Percentiles rank a stretch among this genome's conserved stretches.
phyloP scores from a whole-genome alignment of 176 grass and related monocot species.

The Stipa capillata region DNA sequence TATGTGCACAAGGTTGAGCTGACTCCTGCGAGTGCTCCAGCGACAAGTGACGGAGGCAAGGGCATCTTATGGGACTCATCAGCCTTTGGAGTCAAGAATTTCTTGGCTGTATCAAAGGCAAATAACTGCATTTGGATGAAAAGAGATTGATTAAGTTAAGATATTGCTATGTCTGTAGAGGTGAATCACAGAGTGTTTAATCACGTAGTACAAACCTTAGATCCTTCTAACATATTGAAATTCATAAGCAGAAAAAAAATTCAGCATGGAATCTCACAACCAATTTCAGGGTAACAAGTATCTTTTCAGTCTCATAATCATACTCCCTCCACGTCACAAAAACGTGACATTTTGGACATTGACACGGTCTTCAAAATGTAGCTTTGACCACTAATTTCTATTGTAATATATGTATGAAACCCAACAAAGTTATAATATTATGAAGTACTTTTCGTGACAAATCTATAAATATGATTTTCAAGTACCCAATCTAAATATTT shows the following conservation, averaged over 20 bases:
- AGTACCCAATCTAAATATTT: too few species aligned
- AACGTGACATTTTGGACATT: too few species aligned
- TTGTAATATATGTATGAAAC: too few species aligned
- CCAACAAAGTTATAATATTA: too few species aligned
- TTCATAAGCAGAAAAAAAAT: not conserved
- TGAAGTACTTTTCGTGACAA: too few species aligned
- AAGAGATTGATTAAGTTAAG: not conserved
- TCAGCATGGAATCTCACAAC: not conserved
- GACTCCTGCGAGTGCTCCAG: conserved; percentile 93
- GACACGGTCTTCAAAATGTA: too few species aligned
- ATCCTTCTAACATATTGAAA: not conserved
- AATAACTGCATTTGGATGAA: conserved; percentile 60
- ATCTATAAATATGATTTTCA: too few species aligned
- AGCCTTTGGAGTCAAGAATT: conserved; percentile 69
- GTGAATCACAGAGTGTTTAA: not conserved
- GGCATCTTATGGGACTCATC: conserved; percentile 56
- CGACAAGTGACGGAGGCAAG: conserved; percentile 65
- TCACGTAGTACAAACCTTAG: not conserved
- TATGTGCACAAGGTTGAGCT: conserved; percentile 97
- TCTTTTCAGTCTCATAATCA: not conserved
- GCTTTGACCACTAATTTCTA: too few species aligned
- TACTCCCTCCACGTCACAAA: too few species aligned
- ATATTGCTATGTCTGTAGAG: not conserved
- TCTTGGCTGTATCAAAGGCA: conserved; percentile 95
- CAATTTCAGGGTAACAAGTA: not conserved